Evolutionary conservation across 345 rosid genomes (phyloP).

Genomic region (Crucihimalaya himalaica): DNA sequence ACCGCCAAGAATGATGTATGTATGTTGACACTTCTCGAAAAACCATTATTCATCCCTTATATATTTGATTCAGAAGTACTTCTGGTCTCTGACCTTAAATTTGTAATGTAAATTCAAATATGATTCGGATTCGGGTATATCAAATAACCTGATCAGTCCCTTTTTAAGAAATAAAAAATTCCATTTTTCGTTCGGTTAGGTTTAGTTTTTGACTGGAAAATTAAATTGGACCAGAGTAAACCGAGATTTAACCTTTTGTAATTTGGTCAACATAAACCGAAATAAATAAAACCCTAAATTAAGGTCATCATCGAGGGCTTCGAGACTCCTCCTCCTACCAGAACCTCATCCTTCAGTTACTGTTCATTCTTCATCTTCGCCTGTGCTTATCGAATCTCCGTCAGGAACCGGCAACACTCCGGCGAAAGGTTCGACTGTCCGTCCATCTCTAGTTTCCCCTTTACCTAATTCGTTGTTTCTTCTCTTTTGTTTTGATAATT

Average conservation of each 20-base stretch:
- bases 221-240: neutral
- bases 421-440: too few relatives aligned
- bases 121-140: too few relatives aligned
- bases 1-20: neutral
- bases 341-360: neutral
- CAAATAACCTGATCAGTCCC: too few relatives aligned
- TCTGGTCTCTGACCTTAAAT: too few relatives aligned
- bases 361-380: neutral
- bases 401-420: neutral
- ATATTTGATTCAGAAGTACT: neutral
- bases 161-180: too few relatives aligned
- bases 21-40: neutral
- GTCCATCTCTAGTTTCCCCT: too few relatives aligned
- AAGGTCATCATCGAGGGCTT: neutral
- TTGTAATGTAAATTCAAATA: too few relatives aligned
- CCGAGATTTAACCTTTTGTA: neutral
- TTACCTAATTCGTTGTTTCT: too few relatives aligned
- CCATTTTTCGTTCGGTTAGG: neutral
- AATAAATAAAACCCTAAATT: neutral
- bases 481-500: too few relatives aligned
- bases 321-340: too few relatives aligned
- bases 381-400: neutral
- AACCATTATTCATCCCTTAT: neutral
- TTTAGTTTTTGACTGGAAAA: neutral
- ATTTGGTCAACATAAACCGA: too few relatives aligned